A percentile compares a stretch with the other conserved stretches of the same genome.
These are phyloP conservation scores for Dactylis glomerata DNA, from an alignment of 176 grass and related monocot genomes.

Conservation along the genomic window DNA sequence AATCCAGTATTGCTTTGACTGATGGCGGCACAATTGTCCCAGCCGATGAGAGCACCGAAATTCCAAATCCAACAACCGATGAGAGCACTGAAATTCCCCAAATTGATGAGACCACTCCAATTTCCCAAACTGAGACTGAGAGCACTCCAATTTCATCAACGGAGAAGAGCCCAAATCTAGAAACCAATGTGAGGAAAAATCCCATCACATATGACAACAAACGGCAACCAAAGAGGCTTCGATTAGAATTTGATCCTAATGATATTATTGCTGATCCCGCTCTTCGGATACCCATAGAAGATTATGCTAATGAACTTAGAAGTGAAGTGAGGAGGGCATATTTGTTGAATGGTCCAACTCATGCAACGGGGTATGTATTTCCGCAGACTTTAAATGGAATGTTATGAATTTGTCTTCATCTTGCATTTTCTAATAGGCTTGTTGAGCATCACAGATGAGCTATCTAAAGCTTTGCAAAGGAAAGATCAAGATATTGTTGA, in stretches of 20 bases:
- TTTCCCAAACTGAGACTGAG: background rate
- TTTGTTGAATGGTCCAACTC: background rate
- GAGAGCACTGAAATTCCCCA: background rate
- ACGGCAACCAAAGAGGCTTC: too few species aligned
- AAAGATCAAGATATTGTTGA: background rate
- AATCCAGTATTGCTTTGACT: background rate
- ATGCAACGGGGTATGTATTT: too few species aligned
- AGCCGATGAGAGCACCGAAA: too few species aligned
- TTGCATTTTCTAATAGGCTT: too few species aligned
- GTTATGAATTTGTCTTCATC: too few species aligned
- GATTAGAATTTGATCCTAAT: too few species aligned
- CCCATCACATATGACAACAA: background rate
- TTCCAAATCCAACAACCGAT: background rate
- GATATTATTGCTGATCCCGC: too few species aligned
- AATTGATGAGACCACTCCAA: background rate
- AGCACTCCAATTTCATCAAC: background rate
- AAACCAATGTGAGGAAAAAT: background rate
- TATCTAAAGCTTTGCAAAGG: background rate
- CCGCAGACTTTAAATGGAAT: too few species aligned
- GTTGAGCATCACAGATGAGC: too few species aligned
- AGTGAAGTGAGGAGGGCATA: too few species aligned
- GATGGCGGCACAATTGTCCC: background rate
- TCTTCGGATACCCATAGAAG: too few species aligned
- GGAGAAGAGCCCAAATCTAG: background rate
- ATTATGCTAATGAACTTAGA: too few species aligned